Evolutionary conservation across 306 rosid genomes (phyloP), one percentile per base, ranked within the genome.

Genomic region (Corylus avellana): DNA sequence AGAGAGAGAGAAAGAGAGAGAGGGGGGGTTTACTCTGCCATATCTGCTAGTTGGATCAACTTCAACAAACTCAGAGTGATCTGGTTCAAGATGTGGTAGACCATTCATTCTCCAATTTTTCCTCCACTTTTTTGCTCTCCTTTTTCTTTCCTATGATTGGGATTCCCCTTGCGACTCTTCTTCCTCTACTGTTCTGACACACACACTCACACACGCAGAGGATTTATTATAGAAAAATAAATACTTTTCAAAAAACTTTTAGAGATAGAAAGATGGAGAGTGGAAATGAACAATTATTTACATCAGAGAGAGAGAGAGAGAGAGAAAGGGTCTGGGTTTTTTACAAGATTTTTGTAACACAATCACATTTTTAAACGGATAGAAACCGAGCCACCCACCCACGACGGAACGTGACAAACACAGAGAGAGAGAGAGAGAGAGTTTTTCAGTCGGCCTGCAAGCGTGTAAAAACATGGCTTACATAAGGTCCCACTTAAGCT

Each of bases 11-110:
- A 55, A 37, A 22, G 59, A 64, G 51, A 74, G 70, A 46, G 81
- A 62, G 76, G 44, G 70, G 58, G 55, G n/a, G 13, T 1, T 6
- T 89, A 95, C 99, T 78, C 98, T 89, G 96, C 98, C 99, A 87
- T 95, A 95, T 95, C 99, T 91, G 70, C 99, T 97, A 80, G 97
- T 91, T 72, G 99, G 99, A 93, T 95, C 99, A 81, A 93, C 85
- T 87, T 95, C 99, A 46, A 93, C 96, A 66, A 90, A 93, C 71
- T 88, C 97, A 25, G 87, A 69, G 79, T 59, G 81, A 85, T 88
- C 94, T n/a, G 86, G 79, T 67, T 93, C 89, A 73, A 90, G 78
- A 78, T 80, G 83, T 48, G 85, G 32, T 51, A 74, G 79, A 79
- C 79, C 87, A 87, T 90, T 91, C 99, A 95, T 95, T 70, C 63